phyloP scores from a whole-genome alignment of 768 basidiomycete species.

The Collybia sordida region DNA sequence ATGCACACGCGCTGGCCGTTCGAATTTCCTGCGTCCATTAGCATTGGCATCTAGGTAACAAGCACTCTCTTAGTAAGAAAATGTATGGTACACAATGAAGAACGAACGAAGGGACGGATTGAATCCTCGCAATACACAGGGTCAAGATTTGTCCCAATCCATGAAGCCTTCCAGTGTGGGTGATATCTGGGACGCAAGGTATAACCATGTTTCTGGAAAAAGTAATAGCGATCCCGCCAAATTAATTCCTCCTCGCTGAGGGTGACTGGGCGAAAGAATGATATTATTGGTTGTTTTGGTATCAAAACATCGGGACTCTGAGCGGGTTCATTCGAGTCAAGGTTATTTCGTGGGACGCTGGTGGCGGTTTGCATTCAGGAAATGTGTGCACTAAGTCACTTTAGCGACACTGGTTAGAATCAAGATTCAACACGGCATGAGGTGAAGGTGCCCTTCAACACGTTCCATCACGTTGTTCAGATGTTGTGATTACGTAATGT shows the following conservation, averaged over 20 bases:
- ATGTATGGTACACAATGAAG: neutral
- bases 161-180: conserved; percentile 22
- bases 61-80: neutral
- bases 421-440: no score
- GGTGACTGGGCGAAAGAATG: no score
- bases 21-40: conserved; percentile 23
- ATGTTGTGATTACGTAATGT: no score
- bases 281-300: no score
- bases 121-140: conserved; percentile 19
- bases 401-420: no score
- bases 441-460: no score
- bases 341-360: no score
- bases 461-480: no score
- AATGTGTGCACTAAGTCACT: no score
- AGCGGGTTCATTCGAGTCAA: no score
- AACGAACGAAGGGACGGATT: conserved; percentile 24
- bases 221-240: conserved; percentile 26
- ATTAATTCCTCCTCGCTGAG: conserved; percentile 14
- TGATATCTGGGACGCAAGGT: conserved; percentile 26
- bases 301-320: no score
- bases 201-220: conserved; percentile 23
- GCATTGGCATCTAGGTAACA: conserved; percentile 19
- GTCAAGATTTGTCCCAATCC: conserved; percentile 19
- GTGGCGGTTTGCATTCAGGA: no score
- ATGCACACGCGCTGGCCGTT: conserved; percentile 27